A percentile compares a stretch with the other conserved stretches of the same genome.
phyloP scores from a whole-genome alignment of 768 basidiomycete species.

The Pisolithus orientalis region DNA sequence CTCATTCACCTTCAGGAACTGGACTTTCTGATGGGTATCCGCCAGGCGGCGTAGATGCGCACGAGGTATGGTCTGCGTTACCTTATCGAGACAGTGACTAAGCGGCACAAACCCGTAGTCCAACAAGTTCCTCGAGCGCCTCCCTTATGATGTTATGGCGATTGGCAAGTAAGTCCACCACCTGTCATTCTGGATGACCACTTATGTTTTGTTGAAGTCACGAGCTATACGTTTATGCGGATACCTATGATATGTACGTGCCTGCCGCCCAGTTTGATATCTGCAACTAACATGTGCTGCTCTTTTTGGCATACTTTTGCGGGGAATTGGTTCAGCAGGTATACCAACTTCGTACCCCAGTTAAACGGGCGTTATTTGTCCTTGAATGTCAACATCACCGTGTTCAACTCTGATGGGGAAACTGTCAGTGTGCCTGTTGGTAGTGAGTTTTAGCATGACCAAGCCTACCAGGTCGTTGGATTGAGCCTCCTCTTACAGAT shows the following conservation, averaged over 20 bases:
- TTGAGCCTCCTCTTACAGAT: conserved; percentile 33
- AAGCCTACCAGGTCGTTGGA: conserved; percentile 13
- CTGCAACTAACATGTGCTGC: background rate
- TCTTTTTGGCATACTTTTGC: background rate
- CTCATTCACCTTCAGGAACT: conserved; percentile 42
- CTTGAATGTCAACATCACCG: conserved; percentile 82
- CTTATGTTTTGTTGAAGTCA: conserved; percentile 41
- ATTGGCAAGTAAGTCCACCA: conserved; percentile 67
- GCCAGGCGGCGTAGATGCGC: conserved; percentile 62
- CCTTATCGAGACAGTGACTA: background rate
- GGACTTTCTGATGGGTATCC: conserved; percentile 75
- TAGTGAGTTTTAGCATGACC: conserved; percentile 20
- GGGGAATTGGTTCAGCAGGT: conserved; percentile 27
- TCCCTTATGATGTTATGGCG: conserved; percentile 78
- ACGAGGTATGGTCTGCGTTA: conserved; percentile 42
- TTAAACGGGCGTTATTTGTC: conserved; percentile 72
- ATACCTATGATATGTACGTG: conserved; percentile 58
- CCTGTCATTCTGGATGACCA: background rate
- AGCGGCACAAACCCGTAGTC: conserved; percentile 33
- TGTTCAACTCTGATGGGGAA: conserved; percentile 36
- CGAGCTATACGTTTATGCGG: conserved; percentile 70
- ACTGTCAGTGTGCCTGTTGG: conserved; percentile 39
- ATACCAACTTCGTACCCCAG: conserved; percentile 60
- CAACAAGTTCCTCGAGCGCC: conserved; percentile 64
- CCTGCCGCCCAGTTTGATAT: background rate